Conservation (phyloP, 148 eudicot genomes). For the Heliosperma pusillum region DNA sequence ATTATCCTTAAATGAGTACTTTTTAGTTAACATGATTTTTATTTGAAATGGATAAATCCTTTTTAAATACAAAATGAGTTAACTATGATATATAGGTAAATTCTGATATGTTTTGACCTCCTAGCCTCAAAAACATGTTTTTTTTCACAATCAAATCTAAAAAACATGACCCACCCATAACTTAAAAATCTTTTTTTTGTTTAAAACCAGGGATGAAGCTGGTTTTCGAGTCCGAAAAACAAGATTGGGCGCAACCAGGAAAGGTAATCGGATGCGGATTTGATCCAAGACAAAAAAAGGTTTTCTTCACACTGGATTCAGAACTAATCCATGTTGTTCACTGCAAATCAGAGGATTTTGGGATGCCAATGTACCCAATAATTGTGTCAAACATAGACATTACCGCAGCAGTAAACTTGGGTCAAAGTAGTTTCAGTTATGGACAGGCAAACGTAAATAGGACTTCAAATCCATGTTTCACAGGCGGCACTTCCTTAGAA, state of each 20-base stretch:
- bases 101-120: no score
- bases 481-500: slow-evolving; percentile 47
- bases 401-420: slow-evolving; percentile 56
- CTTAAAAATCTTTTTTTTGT: background rate
- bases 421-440: slow-evolving; percentile 63
- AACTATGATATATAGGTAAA: no score
- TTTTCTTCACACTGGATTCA: slow-evolving; percentile 78
- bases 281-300: slow-evolving; percentile 59
- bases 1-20: no score
- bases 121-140: no score
- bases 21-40: no score
- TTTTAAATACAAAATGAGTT: no score
- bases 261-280: slow-evolving; percentile 84
- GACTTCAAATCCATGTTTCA: slow-evolving; percentile 83
- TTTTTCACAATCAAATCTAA: no score
- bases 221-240: slow-evolving; percentile 41
- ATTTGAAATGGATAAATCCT: no score
- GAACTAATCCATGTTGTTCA: slow-evolving; percentile 52
- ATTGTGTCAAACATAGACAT: slow-evolving; percentile 56
- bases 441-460: slow-evolving; percentile 54
- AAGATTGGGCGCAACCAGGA: slow-evolving; percentile 53
- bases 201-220: slow-evolving; percentile 58
- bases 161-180: no score
- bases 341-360: slow-evolving; percentile 71
- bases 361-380: slow-evolving; percentile 66